Conservation (phyloP, 2,329 filamentous ascomycete genomes). For the Aspergillus sp. region DNA sequence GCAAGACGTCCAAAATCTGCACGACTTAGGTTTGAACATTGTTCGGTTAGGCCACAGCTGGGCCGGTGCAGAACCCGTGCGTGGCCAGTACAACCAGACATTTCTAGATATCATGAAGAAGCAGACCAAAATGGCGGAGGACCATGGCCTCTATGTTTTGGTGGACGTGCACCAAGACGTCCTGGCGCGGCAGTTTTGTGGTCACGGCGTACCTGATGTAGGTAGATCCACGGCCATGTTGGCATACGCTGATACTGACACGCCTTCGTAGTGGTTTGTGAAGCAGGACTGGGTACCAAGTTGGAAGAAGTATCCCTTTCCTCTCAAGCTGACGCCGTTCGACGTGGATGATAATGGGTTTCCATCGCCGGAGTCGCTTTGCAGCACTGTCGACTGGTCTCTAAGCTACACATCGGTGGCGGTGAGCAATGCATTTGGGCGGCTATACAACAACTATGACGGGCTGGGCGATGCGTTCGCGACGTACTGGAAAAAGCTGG, state of each 20-base stretch:
- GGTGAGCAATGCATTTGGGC: slow-evolving; percentile 13
- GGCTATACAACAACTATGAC: slow-evolving; percentile 15
- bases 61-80: slow-evolving; percentile 12
- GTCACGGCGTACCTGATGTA: slow-evolving; percentile 11
- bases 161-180: slow-evolving; percentile 14
- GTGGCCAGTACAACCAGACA: slow-evolving; percentile 12
- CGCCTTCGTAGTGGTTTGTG: slow-evolving; percentile 9
- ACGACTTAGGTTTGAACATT: slow-evolving; percentile 11
- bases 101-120: slow-evolving; percentile 13
- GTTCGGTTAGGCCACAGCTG: slow-evolving; percentile 11
- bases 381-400: slow-evolving; percentile 10
- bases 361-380: slow-evolving; percentile 9
- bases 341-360: slow-evolving; percentile 8
- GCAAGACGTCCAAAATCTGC: slow-evolving; percentile 13
- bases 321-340: slow-evolving; percentile 9
- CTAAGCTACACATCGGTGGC: slow-evolving; percentile 13
- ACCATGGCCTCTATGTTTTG: slow-evolving; percentile 12
- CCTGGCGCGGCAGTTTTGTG: slow-evolving; percentile 9
- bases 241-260: slow-evolving; percentile 2
- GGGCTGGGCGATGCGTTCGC: slow-evolving; percentile 14
- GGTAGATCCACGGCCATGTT: slow-evolving; percentile 1
- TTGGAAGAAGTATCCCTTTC: slow-evolving; percentile 11
- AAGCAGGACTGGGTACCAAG: slow-evolving; percentile 10
- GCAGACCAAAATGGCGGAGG: slow-evolving; percentile 14
- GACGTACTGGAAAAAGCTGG: slow-evolving; percentile 13